A percentile compares a stretch with the other conserved stretches of the same genome.
These are phyloP conservation scores for Cutaneotrichosporon dermatis DNA, from an alignment of 1,284 basidiomycete species.

Conservation along the genomic window DNA sequence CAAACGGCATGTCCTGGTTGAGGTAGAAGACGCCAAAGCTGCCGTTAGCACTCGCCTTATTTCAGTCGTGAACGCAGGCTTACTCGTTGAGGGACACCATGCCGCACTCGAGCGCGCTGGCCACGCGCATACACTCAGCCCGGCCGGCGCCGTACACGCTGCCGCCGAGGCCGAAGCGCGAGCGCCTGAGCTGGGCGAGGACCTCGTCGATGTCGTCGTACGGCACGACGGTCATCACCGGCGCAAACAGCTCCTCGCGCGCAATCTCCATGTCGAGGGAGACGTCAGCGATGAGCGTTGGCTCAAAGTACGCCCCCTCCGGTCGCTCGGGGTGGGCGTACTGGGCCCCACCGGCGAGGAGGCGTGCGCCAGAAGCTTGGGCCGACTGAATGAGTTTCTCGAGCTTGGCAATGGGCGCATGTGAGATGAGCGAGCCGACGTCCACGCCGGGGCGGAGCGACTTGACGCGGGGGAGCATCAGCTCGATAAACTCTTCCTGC, in stretches of 20 bases:
- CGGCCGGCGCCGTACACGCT: slow-evolving; percentile 87
- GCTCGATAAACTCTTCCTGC: slow-evolving; percentile 60
- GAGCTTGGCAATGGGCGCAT: slow-evolving; percentile 60
- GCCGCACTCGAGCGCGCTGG: slow-evolving; percentile 74
- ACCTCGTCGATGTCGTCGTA: slow-evolving; percentile 78
- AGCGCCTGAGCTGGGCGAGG: slow-evolving; percentile 77
- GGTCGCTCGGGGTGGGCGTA: slow-evolving; percentile 63
- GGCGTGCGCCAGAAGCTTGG: slow-evolving; percentile 61
- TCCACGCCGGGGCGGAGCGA: slow-evolving; percentile 61
- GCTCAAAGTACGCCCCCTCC: slow-evolving; percentile 73
- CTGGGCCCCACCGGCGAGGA: slow-evolving; percentile 63
- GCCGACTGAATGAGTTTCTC: slow-evolving; percentile 69
- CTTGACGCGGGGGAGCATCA: slow-evolving; percentile 60
- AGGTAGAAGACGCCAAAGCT: slow-evolving; percentile 78
- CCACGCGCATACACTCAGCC: slow-evolving; percentile 68
- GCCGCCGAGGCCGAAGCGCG: slow-evolving; percentile 86
- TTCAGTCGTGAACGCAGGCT: no score
- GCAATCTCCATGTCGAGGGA: slow-evolving; percentile 70
- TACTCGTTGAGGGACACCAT: slow-evolving; percentile 92
- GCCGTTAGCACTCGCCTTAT: no score
- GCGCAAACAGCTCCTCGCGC: slow-evolving; percentile 82
- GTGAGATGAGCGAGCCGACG: slow-evolving; percentile 53
- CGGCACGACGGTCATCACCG: slow-evolving; percentile 75
- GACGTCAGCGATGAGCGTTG: slow-evolving; percentile 81
- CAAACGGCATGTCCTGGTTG: slow-evolving; percentile 91